Evolutionary conservation across 257 asterid genomes (phyloP), one percentile per base, ranked within the genome.

Genomic region (Verbena officinalis): DNA sequence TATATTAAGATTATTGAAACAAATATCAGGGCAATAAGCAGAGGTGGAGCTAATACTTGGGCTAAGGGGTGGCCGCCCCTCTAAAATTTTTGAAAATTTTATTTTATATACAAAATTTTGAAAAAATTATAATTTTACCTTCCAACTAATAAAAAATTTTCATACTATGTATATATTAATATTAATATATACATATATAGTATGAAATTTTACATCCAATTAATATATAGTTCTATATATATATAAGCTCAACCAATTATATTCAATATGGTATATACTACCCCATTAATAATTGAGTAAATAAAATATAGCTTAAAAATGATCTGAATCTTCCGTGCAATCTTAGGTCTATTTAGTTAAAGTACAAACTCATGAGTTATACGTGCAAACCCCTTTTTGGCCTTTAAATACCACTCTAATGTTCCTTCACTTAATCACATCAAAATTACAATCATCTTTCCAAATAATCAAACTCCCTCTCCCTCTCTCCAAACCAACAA

Each of bases 401-500:
- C 70, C 78, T 77, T 68, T 73, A 77, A 69, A 77, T 77, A 65
- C 72, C 74, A 20, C 69, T 33, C 49, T n/a, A n/a, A 20, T 1
- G 22, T 21, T 20, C 58, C 71, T 65, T 69, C 53, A 17, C 12
- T 39, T 30, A 1, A 36, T 55, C 66, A 30, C 62, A 33, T 21
- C 23, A 46, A 51, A 36, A 53, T n/a, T n/a, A n/a, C 52, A 49
- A 45, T 43, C 65, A 50, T 22, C 55, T 36, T 27, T 55, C 59
- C 40, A 36, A 17, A 39, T 21, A 36, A n/a, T 49, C 52, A 50
- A 36, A 50, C 54, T 30, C 44, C 42, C 60, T 67, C 64, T 42
- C 64, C 24, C 70, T 30, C 36, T 9, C 43, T 1, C 33, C 10
- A n/a, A 48, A 36, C 44, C 22, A 65, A 57, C n/a, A 69, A 24